These are phyloP conservation scores for Cutaneotrichosporon mucoides DNA, from an alignment of 1,284 basidiomycete genomes.

Conservation along the genomic window DNA sequence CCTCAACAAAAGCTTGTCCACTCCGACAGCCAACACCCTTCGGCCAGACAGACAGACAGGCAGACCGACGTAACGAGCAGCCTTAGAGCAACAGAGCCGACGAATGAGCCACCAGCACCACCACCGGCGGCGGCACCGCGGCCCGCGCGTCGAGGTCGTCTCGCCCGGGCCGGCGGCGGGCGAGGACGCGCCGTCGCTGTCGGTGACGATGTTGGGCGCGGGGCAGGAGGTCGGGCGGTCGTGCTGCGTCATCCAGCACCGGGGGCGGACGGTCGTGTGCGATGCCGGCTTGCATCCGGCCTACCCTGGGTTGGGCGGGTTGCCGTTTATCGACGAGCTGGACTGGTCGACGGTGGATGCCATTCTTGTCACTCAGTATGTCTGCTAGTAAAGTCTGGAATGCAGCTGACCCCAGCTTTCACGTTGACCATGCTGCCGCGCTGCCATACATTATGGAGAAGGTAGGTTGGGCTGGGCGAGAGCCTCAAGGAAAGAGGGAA, in stretches of 20 bases:
- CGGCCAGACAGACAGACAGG: too few species aligned
- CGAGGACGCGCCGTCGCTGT: slow-evolving; percentile 44
- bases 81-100: background rate
- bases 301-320: slow-evolving; percentile 85
- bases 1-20: too few species aligned
- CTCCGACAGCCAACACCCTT: too few species aligned
- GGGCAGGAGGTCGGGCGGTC: slow-evolving; percentile 97
- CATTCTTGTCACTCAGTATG: slow-evolving; percentile 88
- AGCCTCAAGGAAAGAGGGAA: background rate
- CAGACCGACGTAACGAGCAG: too few species aligned
- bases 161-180: slow-evolving; percentile 9
- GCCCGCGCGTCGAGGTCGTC: slow-evolving; percentile 28
- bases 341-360: slow-evolving; percentile 99
- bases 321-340: slow-evolving; percentile 94
- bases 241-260: slow-evolving; percentile 93
- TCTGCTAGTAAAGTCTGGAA: too few species aligned
- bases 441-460: slow-evolving; percentile 98
- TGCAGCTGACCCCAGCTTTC: slow-evolving; percentile 62
- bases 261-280: slow-evolving; percentile 90
- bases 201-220: slow-evolving; percentile 82
- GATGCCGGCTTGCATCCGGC: slow-evolving; percentile 98
- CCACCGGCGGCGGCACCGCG: slow-evolving; percentile 14
- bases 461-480: slow-evolving; percentile 52
- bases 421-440: slow-evolving; percentile 95
- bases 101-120: slow-evolving; percentile 6